Evolutionary conservation across 2,329 filamentous ascomycete species (phyloP), one percentile per base, ranked within the genome.

Genomic region (Colletotrichum chrysophilum): DNA sequence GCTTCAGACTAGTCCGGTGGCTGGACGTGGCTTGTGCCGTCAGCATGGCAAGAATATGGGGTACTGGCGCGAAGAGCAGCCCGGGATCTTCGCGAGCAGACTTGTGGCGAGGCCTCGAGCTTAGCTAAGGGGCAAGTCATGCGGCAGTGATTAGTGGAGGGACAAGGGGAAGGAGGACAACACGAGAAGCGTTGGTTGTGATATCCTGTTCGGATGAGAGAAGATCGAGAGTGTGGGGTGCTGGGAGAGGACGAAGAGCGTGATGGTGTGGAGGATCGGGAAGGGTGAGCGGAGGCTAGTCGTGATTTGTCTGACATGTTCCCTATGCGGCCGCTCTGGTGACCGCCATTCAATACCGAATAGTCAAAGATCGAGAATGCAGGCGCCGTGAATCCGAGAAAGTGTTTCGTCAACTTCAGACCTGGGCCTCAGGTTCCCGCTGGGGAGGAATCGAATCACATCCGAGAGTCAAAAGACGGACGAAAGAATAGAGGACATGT

Each of bases 211-310:
- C 26, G 18, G 36, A 26, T 34, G 65, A 62, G 64, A 58, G 64
- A 73, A 71, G 74, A 65, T 58, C 55, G 66, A 75, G 62, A 75
- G 66, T 75, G 75, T 77, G 76, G 76, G 65, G 71, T 71, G 62
- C 34, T 62, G 58, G 28, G 61, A 30, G 65, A 56, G 66, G 60
- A 30, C 28, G 36, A 56, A 32, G 34, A 64, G 56, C 9, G 43
- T 62, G 75, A 28, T 66, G 76, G 73, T 76, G 76, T 74, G 76
- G 38, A 74, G 65, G 58, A 58, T 69, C 36, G 65, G 64, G 58
- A 74, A 64, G 60, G 76, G 65, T 77, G 75, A 43, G 68, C 62
- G 70, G 66, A 64, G 73, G 32, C 60, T 34, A 34, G 74, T 28
- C 34, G 43, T 76, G 74, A 77, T 76, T 77, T 77, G 76, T 70